These are phyloP conservation scores for Anthracocystis panici-leucophaei DNA, from an alignment of 1,284 basidiomycete species.

Conservation along the genomic window DNA sequence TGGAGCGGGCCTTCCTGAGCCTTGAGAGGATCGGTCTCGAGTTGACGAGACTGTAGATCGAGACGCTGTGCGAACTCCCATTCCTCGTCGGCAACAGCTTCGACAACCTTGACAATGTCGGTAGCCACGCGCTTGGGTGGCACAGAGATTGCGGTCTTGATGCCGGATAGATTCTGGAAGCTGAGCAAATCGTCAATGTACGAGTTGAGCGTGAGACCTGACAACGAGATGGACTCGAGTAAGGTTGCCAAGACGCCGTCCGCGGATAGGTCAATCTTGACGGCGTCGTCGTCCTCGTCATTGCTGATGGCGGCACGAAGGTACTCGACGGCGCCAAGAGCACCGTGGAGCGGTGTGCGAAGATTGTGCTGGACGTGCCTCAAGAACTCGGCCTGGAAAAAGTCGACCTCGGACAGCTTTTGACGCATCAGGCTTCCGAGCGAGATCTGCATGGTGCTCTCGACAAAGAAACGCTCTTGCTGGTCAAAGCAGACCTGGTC, in stretches of 20 bases:
- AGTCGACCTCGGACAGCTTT: conserved; percentile 47
- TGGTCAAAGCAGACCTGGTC: conserved; percentile 32
- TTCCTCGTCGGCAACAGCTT: conserved; percentile 55
- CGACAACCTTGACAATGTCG: conserved; percentile 45
- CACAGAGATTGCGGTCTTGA: conserved; percentile 14
- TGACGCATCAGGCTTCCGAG: conserved; percentile 48
- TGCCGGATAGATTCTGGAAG: conserved; percentile 53
- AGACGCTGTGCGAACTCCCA: conserved; percentile 50
- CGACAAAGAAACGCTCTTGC: conserved; percentile 49
- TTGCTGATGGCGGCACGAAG: conserved; percentile 43
- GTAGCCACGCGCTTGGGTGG: conserved; percentile 18
- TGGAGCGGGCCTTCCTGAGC: conserved; percentile 17
- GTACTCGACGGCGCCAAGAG: conserved; percentile 57
- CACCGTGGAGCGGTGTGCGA: conserved; percentile 60
- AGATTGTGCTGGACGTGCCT: conserved; percentile 58
- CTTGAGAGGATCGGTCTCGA: conserved; percentile 22
- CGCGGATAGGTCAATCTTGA: conserved; percentile 43
- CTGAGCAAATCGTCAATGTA: conserved; percentile 62
- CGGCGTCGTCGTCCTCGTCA: conserved; percentile 22
- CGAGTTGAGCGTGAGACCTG: conserved; percentile 51
- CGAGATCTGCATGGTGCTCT: conserved; percentile 32
- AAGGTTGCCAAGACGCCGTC: conserved; percentile 49
- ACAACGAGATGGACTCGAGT: conserved; percentile 55
- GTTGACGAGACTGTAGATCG: conserved; percentile 25
- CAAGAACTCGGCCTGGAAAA: conserved; percentile 57